phyloP scores from a whole-genome alignment of 2,329 filamentous ascomycete genomes.

The Westerdykella aurantiaca region DNA sequence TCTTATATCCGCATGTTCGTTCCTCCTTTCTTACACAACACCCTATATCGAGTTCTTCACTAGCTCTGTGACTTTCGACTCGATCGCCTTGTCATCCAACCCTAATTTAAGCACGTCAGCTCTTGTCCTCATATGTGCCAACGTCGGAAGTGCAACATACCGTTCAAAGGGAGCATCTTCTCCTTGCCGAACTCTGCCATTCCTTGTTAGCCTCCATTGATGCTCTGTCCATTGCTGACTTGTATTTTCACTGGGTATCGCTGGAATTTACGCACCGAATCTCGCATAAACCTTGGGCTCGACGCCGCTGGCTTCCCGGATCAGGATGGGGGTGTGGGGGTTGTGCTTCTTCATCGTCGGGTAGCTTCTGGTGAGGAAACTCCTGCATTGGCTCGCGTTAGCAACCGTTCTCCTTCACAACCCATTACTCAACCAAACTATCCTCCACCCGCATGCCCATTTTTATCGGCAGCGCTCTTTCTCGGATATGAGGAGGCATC shows the following conservation, averaged over 20 bases:
- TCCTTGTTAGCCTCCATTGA: slow-evolving; percentile 4
- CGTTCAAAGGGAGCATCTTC: slow-evolving; percentile 57
- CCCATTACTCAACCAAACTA: too few species aligned
- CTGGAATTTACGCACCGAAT: slow-evolving; percentile 62
- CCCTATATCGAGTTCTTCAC: slow-evolving; percentile 44
- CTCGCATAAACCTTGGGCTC: slow-evolving; percentile 83
- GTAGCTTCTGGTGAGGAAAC: slow-evolving; percentile 85
- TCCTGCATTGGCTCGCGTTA: slow-evolving; percentile 47
- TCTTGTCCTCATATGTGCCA: background rate
- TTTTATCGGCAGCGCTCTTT: background rate
- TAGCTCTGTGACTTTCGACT: slow-evolving; percentile 59
- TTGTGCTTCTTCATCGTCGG: slow-evolving; percentile 99
- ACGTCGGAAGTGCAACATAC: slow-evolving; percentile 35
- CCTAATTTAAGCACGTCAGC: slow-evolving; percentile 32
- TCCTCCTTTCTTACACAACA: slow-evolving; percentile 2
- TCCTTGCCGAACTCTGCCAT: slow-evolving; percentile 60
- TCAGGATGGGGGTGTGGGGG: slow-evolving; percentile 85
- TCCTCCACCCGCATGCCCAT: background rate
- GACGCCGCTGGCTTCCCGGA: slow-evolving; percentile 83
- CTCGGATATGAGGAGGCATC: background rate
- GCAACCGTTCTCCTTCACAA: background rate
- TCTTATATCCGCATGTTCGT: background rate
- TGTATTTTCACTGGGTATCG: background rate
- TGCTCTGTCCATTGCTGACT: background rate
- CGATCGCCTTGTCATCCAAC: slow-evolving; percentile 64